These are phyloP conservation scores for Periconia sp. DNA, from an alignment of 2,329 filamentous ascomycete genomes.

Conservation along the genomic window DNA sequence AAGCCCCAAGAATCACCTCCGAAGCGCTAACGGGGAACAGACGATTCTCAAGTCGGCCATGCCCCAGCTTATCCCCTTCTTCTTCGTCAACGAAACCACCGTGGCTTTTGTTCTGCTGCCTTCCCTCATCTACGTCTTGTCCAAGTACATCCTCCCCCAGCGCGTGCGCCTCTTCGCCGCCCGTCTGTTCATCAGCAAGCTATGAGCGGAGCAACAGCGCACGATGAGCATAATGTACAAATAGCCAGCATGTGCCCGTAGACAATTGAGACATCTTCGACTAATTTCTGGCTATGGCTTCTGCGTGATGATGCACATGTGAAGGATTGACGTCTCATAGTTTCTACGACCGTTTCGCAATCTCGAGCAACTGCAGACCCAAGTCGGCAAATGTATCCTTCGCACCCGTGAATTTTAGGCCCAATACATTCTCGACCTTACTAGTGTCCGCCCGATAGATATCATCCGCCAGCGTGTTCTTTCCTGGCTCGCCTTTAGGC, in stretches of 20 bases:
- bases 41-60: conserved; percentile 50
- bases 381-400: conserved; percentile 63
- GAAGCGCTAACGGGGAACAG: conserved; percentile 37
- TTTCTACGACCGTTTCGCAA: conserved; percentile 24
- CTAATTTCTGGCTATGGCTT: neutral
- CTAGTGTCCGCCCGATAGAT: conserved; percentile 56
- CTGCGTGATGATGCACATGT: neutral
- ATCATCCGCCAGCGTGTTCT: conserved; percentile 28
- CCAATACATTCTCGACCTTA: conserved; percentile 58
- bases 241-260: conserved; percentile 42
- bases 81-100: conserved; percentile 54
- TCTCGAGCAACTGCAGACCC: conserved; percentile 62
- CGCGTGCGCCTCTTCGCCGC: conserved; percentile 49
- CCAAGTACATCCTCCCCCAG: conserved; percentile 52
- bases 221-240: conserved; percentile 34
- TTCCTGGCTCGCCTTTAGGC: conserved; percentile 43
- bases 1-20: neutral
- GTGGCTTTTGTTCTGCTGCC: conserved; percentile 50
- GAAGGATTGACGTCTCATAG: neutral
- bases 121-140: conserved; percentile 52
- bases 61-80: conserved; percentile 54
- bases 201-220: conserved; percentile 32
- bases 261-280: conserved; percentile 34
- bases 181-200: conserved; percentile 53
- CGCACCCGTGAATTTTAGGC: conserved; percentile 59